Evolutionary conservation across 2,329 filamentous ascomycete genomes (phyloP).

Genomic region (Aspergillus ochraceoroseus): DNA sequence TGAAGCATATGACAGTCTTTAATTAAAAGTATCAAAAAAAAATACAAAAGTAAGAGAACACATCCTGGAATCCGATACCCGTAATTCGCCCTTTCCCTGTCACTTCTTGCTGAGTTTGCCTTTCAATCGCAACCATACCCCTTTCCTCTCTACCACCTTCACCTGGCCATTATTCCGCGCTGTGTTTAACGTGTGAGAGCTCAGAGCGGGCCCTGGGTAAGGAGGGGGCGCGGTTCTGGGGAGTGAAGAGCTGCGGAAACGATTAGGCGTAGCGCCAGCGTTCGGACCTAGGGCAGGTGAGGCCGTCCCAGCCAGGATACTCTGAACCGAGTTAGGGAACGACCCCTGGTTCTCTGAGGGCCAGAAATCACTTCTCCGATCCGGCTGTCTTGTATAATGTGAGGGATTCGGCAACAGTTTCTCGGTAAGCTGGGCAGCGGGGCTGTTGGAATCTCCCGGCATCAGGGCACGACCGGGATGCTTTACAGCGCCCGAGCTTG

Average conservation of each 20-base stretch:
- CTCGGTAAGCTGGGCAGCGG: not conserved
- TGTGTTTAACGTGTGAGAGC: not conserved
- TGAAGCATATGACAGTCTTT: too few species aligned
- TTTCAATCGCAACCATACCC: conserved; percentile 6
- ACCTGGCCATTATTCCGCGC: not conserved
- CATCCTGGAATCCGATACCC: not conserved
- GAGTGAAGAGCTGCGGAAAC: not conserved
- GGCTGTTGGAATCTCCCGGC: not conserved
- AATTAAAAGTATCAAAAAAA: not conserved
- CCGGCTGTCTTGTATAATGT: too few species aligned
- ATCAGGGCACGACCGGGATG: not conserved
- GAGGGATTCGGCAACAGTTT: not conserved
- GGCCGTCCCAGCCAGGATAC: conserved; percentile 2
- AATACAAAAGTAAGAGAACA: not conserved
- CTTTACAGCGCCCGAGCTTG: not conserved
- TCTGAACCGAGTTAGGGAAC: conserved; percentile 1
- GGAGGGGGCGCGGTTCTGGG: not conserved
- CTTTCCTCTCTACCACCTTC: conserved; percentile 1
- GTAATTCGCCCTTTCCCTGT: not conserved
- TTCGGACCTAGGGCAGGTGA: not conserved
- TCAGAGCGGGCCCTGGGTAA: not conserved
- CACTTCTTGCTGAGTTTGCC: conserved; percentile 4
- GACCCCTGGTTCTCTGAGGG: conserved; percentile 5
- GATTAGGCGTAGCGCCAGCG: not conserved
- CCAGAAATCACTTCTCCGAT: conserved; percentile 1